Conservation (phyloP, 2,329 filamentous ascomycete species). For the Aspergillus pseudonomiae region DNA sequence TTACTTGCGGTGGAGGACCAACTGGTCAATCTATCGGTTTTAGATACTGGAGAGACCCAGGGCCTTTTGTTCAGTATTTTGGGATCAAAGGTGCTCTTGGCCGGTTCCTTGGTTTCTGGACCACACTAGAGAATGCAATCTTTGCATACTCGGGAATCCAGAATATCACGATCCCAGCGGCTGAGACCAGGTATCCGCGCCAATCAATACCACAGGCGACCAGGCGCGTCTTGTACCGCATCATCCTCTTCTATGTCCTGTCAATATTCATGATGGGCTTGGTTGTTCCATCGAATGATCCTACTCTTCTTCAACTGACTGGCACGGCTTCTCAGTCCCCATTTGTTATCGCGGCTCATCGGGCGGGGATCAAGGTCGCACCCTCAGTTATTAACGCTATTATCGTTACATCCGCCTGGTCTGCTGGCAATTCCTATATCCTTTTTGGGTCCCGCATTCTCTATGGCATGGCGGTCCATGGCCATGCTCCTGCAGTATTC, state of each 20-base stretch:
- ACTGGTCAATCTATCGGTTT: constrained; percentile 50
- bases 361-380: constrained; percentile 68
- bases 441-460: constrained; percentile 52
- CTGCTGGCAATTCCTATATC: constrained; percentile 62
- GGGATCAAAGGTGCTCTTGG: constrained; percentile 49
- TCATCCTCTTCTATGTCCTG: constrained; percentile 56
- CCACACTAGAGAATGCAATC: constrained; percentile 47
- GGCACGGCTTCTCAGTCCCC: constrained; percentile 48
- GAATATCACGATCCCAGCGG: constrained; percentile 58
- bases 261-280: constrained; percentile 62
- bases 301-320: constrained; percentile 21
- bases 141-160: constrained; percentile 49
- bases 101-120: constrained; percentile 59
- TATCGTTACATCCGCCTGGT: constrained; percentile 72
- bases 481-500: constrained; percentile 56
- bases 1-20: constrained; percentile 51
- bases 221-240: constrained; percentile 58
- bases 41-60: constrained; percentile 54
- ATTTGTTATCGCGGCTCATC: constrained; percentile 72
- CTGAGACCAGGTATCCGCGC: constrained; percentile 57
- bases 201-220: constrained; percentile 58
- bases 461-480: constrained; percentile 51
- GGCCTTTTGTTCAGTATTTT: constrained; percentile 66
- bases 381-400: constrained; percentile 76
- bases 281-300: constrained; percentile 59